Conservation (phyloP, 495 filamentous ascomycete species). For the Chaetomium fimeti region DNA sequence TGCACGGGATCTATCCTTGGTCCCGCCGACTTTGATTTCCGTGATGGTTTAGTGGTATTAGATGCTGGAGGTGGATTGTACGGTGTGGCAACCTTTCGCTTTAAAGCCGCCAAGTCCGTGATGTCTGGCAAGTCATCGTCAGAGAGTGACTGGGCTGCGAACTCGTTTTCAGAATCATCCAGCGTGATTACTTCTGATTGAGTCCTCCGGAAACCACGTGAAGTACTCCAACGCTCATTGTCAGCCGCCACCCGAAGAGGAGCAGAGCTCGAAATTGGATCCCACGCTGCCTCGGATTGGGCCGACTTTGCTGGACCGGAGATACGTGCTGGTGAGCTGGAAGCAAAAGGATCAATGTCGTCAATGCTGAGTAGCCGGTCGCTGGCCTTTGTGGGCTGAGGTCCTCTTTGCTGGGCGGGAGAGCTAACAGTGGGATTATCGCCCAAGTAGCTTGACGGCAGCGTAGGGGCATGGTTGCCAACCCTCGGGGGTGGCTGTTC, state of each 20-base stretch:
- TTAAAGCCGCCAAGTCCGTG: constrained; percentile 33
- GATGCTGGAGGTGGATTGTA: not conserved
- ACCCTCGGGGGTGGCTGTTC: not conserved
- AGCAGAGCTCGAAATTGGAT: constrained; percentile 52
- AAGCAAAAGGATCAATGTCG: constrained; percentile 25
- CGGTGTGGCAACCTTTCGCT: constrained; percentile 14
- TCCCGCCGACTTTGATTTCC: constrained; percentile 11
- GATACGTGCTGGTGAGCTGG: constrained; percentile 17
- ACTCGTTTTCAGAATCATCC: constrained; percentile 26
- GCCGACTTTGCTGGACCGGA: constrained; percentile 4
- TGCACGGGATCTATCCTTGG: constrained; percentile 18
- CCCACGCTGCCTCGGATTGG: constrained; percentile 39
- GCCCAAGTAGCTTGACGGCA: not conserved
- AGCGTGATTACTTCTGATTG: constrained; percentile 29
- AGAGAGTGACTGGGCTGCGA: constrained; percentile 6
- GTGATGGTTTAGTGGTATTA: not conserved
- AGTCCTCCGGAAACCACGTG: constrained; percentile 19
- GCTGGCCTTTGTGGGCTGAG: not conserved
- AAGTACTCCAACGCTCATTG: constrained; percentile 5
- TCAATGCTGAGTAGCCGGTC: constrained; percentile 8
- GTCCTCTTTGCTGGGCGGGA: constrained; percentile 6
- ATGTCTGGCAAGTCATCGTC: constrained; percentile 46
- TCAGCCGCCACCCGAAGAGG: constrained; percentile 30
- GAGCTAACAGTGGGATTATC: constrained; percentile 25
- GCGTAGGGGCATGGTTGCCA: not conserved